Evolutionary conservation across 2,329 filamentous ascomycete species (phyloP), one percentile per base, ranked within the genome.

Genomic region (Beauveria sp.): DNA sequence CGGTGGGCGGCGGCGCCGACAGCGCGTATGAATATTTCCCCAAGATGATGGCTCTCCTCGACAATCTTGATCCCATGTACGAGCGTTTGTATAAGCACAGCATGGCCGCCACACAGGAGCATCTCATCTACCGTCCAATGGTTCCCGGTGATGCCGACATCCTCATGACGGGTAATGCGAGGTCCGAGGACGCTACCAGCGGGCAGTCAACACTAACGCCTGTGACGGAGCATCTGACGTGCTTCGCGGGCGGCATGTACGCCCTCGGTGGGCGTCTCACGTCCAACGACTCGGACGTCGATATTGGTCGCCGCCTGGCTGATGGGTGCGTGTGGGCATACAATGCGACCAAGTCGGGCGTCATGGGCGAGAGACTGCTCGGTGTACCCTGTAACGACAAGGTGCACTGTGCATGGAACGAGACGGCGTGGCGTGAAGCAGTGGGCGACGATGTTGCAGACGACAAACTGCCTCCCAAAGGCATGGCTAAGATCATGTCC

Each of bases 71-170:
- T 26, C 64, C 81, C 3, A 68, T 84, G 56, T 91, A 91, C 70
- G 78, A 80, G 55, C 76, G 75, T 6, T 84, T 91, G 78, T 91
- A 90, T 70, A 76, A 82, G 62, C 74, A 70, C 14, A 81, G 83
- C 24, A 84, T 89, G 66, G 79, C 84, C 10, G 79, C 82, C 0
- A 83, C 82, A 0, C 82, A 82, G 48, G 73, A 85, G 56, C 74
- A 90, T 64, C 75, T 91, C 3, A 79, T 92, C 59, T 92, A 87
- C 73, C 82, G 86, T 1, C 89, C 89, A 0, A 85, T 89, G 79
- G 80, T 84, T 1, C 83, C 84, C 0, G 74, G 79, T 3, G 78
- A 81, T 50, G 76, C 79, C 3, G 83, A 91, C 63, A 84, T 92
- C 2, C 78, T 91, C 2, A 78, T 91, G 18, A 77, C 83, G 0